These are phyloP conservation scores for Linum usitatissimum DNA, from an alignment of 345 rosid species.

Conservation along the genomic window DNA sequence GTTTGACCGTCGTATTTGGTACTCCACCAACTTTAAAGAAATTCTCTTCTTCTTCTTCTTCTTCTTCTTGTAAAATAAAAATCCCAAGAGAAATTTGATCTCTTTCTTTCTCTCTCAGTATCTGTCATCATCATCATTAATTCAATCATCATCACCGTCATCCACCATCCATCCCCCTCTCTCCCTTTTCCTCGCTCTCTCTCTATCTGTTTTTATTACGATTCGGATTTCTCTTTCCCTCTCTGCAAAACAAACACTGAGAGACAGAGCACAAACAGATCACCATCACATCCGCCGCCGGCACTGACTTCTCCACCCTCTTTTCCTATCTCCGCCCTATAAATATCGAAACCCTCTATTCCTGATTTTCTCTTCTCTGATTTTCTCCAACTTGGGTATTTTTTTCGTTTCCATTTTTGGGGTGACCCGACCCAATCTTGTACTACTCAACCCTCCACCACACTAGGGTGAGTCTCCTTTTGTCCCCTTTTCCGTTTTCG, in stretches of 20 bases:
- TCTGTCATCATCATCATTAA: constrained; percentile 18
- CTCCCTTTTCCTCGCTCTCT: neutral
- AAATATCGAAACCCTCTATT: neutral
- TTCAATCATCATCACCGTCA: neutral
- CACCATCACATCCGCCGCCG: neutral
- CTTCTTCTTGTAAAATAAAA: neutral
- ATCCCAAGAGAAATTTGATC: neutral
- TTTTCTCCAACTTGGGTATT: neutral
- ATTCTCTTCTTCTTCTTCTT: neutral
- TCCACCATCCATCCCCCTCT: constrained; percentile 9
- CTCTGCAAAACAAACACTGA: neutral
- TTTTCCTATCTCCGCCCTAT: neutral
- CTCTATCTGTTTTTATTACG: neutral
- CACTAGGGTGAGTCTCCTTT: neutral
- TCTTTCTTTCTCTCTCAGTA: constrained; percentile 11
- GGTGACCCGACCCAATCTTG: too few species aligned
- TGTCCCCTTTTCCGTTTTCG: neutral
- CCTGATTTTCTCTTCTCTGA: neutral
- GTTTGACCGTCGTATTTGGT: neutral
- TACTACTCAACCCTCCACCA: neutral
- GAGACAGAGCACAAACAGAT: neutral
- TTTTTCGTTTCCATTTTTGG: too few species aligned
- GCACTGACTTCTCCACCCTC: neutral
- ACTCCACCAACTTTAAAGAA: neutral
- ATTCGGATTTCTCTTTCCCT: neutral